Evolutionary conservation across 75 land plant genomes (phyloP), one percentile per base, ranked within the genome.

Genomic region (Picea sitchensis): DNA sequence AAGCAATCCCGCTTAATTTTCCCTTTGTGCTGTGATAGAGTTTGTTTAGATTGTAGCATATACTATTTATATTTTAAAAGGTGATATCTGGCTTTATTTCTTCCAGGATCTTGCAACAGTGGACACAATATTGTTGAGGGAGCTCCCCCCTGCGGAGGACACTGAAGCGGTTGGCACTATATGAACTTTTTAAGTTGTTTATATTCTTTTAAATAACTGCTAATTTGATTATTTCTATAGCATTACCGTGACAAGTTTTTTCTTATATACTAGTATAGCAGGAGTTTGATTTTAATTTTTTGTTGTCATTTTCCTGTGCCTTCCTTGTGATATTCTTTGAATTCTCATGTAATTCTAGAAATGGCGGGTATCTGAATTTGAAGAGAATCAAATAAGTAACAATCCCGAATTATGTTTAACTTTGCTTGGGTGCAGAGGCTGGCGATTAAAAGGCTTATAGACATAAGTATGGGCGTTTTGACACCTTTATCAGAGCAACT

Each of bases 61-160:
- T 71, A 38, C 21, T 8, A 71, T 71, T 51, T 2, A 44, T n/a
- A 5, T 20, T 71, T 64, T 57, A 15, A 58, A 38, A 34, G 58
- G 47, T 61, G 38, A 47, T 81, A 30, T 57, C 12, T 51, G 21
- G n/a, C 14, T 75, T n/a, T 58, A 59, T 81, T 23, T 71, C 44
- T 20, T 83, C 32, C 84, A 96, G 99, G 99, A 96, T 85, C 84
- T 96, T 54, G 99, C 99, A 73, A 96, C 99, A 31, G 99, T 96
- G 32, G 99, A 96, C 75, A 89, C 99, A 15, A 91, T 96, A 51
- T 80, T 96, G 36, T 65, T 96, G 79, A 89, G 91, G 78, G 85
- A 92, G 78, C 94, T 96, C 76, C 99, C 99, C 61, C 85, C 98
- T 59, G 82, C 87, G 18, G 92, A 93, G 62, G 95, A 94, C 76